Percentiles rank a stretch among this genome's conserved stretches.
Conservation (phyloP, 2,329 filamentous ascomycete genomes). For the Thermochaetoides dissita region DNA sequence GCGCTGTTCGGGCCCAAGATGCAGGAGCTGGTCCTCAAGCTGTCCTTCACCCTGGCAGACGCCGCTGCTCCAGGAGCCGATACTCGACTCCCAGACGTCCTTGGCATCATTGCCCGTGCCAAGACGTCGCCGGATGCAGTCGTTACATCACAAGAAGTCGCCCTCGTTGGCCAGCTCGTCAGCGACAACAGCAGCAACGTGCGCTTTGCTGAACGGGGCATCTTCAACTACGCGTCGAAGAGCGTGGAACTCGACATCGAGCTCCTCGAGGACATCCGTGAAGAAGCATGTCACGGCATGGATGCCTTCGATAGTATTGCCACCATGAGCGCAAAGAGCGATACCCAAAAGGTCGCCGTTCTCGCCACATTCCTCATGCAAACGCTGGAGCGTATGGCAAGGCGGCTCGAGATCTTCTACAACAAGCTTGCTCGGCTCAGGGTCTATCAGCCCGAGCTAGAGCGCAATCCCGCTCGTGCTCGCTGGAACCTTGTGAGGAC, state of each 20-base stretch:
- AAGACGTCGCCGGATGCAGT: slow-evolving; percentile 33
- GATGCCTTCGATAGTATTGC: slow-evolving; percentile 37
- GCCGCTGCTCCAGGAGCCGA: slow-evolving; percentile 20
- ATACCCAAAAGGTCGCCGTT: slow-evolving; percentile 25
- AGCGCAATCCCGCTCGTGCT: slow-evolving; percentile 37
- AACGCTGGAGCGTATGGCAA: slow-evolving; percentile 38
- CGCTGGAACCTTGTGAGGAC: slow-evolving; percentile 37
- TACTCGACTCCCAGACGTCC: slow-evolving; percentile 30
- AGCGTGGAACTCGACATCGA: slow-evolving; percentile 37
- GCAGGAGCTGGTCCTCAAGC: slow-evolving; percentile 37
- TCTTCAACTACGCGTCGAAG: slow-evolving; percentile 34
- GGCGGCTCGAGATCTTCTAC: slow-evolving; percentile 37
- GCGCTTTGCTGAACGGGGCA: slow-evolving; percentile 37
- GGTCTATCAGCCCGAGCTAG: slow-evolving; percentile 36
- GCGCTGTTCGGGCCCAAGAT: slow-evolving; percentile 37
- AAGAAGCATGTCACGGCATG: slow-evolving; percentile 40
- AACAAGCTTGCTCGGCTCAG: slow-evolving; percentile 33
- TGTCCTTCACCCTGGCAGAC: slow-evolving; percentile 36
- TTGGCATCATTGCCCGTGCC: slow-evolving; percentile 27
- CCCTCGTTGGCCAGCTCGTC: slow-evolving; percentile 35
- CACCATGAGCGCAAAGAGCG: slow-evolving; percentile 24
- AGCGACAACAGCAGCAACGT: slow-evolving; percentile 28
- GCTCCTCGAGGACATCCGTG: slow-evolving; percentile 37
- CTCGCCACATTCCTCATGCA: slow-evolving; percentile 35
- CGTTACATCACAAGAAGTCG: slow-evolving; percentile 32